Conservation (phyloP, 352 stramenopile genomes). For the Phytophthora europaea region DNA sequence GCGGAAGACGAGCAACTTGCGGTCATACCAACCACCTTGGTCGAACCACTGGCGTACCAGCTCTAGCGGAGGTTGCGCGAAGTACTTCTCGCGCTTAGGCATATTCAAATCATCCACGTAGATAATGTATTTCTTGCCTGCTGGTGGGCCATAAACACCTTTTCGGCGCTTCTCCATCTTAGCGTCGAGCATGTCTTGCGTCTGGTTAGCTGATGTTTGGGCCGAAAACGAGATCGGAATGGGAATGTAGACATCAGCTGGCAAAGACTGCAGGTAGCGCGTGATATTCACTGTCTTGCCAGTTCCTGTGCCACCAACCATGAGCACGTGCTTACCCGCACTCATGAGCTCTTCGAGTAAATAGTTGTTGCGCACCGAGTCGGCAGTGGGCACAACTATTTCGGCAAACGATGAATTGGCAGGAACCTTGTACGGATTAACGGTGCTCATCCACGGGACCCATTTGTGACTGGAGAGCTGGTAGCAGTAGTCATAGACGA, state of each 20-base stretch:
- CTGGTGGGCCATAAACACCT: conserved; percentile 92
- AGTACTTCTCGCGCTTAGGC: conserved; percentile 95
- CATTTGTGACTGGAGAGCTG: conserved; percentile 91
- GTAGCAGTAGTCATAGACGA: conserved; percentile 95
- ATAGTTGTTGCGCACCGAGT: conserved; percentile 95
- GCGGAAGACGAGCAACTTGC: conserved; percentile 93
- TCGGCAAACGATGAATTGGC: conserved; percentile 86
- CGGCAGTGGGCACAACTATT: conserved; percentile 94
- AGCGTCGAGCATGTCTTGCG: conserved; percentile 92
- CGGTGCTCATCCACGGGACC: conserved; percentile 95
- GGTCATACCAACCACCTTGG: conserved; percentile 95
- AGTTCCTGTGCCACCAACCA: conserved; percentile 95
- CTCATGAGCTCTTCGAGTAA: conserved; percentile 89
- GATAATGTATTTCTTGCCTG: conserved; percentile 94
- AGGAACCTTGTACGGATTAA: conserved; percentile 83
- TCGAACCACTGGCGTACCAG: conserved; percentile 96
- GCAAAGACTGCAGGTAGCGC: conserved; percentile 88
- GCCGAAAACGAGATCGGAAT: conserved; percentile 94
- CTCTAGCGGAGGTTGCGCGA: conserved; percentile 96
- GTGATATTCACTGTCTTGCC: conserved; percentile 97
- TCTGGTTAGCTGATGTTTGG: conserved; percentile 94
- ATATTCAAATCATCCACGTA: conserved; percentile 98
- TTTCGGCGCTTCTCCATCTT: conserved; percentile 96
- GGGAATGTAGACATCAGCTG: conserved; percentile 90
- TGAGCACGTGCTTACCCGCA: conserved; percentile 93